Evolutionary conservation across 2,329 filamentous ascomycete species (phyloP).

Genomic region (Emydomyces testavorans): DNA sequence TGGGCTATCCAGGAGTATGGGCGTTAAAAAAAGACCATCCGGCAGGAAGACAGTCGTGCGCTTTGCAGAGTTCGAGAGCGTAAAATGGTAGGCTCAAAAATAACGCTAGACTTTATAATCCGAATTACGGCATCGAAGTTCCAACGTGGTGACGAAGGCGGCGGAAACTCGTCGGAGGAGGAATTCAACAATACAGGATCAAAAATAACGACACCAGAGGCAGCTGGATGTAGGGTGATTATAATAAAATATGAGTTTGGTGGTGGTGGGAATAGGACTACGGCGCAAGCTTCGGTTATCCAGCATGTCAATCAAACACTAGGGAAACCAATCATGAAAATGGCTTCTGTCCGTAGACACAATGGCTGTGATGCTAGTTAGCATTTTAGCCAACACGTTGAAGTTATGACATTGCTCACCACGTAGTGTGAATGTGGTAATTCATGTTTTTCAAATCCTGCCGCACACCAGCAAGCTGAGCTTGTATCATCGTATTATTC

Average conservation of each 20-base stretch:
- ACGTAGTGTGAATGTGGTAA: conserved; percentile 12
- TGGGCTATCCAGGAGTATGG: too few relatives aligned
- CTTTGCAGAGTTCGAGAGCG: not conserved
- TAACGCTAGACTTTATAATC: not conserved
- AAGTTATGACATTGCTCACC: conserved; percentile 6
- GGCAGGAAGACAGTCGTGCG: not conserved
- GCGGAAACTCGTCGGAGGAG: not conserved
- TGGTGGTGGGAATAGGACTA: not conserved
- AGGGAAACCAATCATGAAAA: conserved; percentile 2
- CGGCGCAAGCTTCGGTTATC: not conserved
- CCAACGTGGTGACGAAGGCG: not conserved
- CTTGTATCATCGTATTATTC: conserved; percentile 15
- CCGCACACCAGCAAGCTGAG: conserved; percentile 13
- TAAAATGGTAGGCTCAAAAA: not conserved
- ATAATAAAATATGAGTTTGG: not conserved
- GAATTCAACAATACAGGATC: not conserved
- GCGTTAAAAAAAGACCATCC: too few relatives aligned
- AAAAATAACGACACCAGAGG: not conserved
- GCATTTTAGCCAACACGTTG: not conserved
- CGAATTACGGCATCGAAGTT: not conserved
- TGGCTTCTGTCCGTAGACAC: conserved; percentile 14
- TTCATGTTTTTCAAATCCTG: conserved; percentile 14
- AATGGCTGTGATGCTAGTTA: conserved; percentile 7
- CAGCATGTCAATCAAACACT: not conserved
- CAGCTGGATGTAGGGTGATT: not conserved